Evolutionary conservation across 805 yeast species (phyloP).

Genomic region (Candida hispaniensis): DNA sequence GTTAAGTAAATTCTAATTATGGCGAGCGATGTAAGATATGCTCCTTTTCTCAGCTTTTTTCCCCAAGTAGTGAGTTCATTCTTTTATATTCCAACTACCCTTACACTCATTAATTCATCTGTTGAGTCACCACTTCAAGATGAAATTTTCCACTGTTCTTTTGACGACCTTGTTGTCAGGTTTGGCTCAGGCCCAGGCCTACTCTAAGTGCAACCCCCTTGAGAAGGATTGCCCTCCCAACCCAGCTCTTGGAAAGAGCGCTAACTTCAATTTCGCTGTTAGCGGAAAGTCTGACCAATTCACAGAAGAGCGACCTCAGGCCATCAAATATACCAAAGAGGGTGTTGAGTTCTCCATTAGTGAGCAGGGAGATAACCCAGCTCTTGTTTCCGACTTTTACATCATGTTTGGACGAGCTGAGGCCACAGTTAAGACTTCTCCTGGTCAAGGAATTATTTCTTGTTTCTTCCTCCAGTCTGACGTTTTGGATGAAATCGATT

Average conservation of each 20-base stretch:
- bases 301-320: slow-evolving; percentile 28
- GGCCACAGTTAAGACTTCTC: slow-evolving; percentile 57
- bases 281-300: slow-evolving; percentile 36
- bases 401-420: slow-evolving; percentile 84
- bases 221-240: slow-evolving; percentile 37
- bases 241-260: slow-evolving; percentile 51
- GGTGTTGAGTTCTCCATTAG: slow-evolving; percentile 57
- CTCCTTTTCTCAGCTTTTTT: no score
- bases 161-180: slow-evolving; percentile 5
- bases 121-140: no score
- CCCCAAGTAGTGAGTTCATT: no score
- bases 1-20: no score
- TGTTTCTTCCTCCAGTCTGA: slow-evolving; percentile 74
- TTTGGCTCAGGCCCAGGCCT: slow-evolving; percentile 24
- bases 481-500: slow-evolving; percentile 80
- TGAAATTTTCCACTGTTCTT: no score
- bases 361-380: slow-evolving; percentile 64
- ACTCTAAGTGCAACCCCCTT: slow-evolving; percentile 38
- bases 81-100: no score
- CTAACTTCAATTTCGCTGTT: slow-evolving; percentile 40
- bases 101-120: no score
- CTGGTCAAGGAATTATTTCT: slow-evolving; percentile 70
- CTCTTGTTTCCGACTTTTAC: slow-evolving; percentile 65
- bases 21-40: no score
- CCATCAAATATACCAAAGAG: slow-evolving; percentile 36